Evolutionary conservation across 768 basidiomycete species (phyloP).

Genomic region (Cystofilobasidium bisporidii): DNA sequence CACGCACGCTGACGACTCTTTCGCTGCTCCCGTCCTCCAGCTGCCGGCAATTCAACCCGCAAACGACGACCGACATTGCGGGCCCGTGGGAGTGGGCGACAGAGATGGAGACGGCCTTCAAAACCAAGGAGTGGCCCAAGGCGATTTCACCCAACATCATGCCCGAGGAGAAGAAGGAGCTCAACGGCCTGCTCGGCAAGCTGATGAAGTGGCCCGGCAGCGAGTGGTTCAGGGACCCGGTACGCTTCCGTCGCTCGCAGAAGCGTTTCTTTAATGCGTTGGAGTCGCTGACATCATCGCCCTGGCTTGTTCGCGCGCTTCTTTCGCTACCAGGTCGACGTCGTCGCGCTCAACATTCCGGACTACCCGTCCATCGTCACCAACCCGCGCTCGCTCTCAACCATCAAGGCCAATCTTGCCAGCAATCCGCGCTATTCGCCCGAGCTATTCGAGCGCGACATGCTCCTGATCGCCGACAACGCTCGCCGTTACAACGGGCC

Average conservation of each 20-base stretch:
- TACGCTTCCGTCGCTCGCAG: too few species aligned
- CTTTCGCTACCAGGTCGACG: slow-evolving; percentile 19
- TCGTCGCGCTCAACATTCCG: slow-evolving; percentile 22
- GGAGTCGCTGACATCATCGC: neutral
- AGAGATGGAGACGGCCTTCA: slow-evolving; percentile 61
- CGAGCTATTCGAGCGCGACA: slow-evolving; percentile 23
- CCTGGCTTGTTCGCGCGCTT: too few species aligned
- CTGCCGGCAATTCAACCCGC: slow-evolving; percentile 85
- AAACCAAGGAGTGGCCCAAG: slow-evolving; percentile 72
- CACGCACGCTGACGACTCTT: slow-evolving; percentile 1
- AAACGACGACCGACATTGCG: slow-evolving; percentile 48
- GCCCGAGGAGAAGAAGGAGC: slow-evolving; percentile 66
- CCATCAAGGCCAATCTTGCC: slow-evolving; percentile 18
- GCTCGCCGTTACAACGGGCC: slow-evolving; percentile 25
- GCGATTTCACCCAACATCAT: slow-evolving; percentile 61
- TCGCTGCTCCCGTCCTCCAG: slow-evolving; percentile 27
- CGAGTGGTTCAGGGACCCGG: slow-evolving; percentile 28
- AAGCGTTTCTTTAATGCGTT: too few species aligned
- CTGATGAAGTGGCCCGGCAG: slow-evolving; percentile 40
- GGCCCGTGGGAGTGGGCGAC: slow-evolving; percentile 51
- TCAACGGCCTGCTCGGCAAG: slow-evolving; percentile 60
- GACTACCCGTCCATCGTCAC: slow-evolving; percentile 22
- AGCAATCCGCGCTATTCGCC: slow-evolving; percentile 12
- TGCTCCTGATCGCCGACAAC: slow-evolving; percentile 27
- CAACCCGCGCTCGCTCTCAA: slow-evolving; percentile 22